These are phyloP conservation scores for Jatropha podagrica DNA, from an alignment of 441 rosid species.

Conservation along the genomic window DNA sequence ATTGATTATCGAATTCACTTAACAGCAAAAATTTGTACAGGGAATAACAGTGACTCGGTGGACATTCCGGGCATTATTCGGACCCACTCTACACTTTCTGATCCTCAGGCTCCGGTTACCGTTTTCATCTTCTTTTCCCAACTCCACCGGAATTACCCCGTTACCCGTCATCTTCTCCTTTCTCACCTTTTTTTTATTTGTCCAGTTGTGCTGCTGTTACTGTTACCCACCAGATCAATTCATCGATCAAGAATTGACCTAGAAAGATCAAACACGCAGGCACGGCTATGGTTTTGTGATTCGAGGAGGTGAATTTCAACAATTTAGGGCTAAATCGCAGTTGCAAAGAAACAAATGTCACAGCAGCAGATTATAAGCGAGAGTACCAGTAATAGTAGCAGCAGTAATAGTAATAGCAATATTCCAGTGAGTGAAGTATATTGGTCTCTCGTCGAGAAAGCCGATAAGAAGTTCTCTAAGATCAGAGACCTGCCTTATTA, in stretches of 20 bases:
- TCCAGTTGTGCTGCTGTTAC: neutral
- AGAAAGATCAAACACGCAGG: neutral
- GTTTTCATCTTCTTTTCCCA: neutral
- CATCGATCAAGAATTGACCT: neutral
- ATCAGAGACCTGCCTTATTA: slow-evolving; percentile 96
- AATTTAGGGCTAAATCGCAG: neutral
- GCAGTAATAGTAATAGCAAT: slow-evolving; percentile 30
- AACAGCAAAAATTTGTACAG: no score
- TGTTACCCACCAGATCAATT: neutral
- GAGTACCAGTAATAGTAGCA: slow-evolving; percentile 26
- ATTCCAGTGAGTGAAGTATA: slow-evolving; percentile 86
- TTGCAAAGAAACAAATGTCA: slow-evolving; percentile 35
- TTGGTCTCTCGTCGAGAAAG: slow-evolving; percentile 94
- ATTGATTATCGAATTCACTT: no score
- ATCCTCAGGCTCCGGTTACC: neutral
- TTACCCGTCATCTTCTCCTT: slow-evolving; percentile 3
- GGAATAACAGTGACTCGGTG: neutral
- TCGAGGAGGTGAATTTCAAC: neutral
- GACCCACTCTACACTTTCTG: neutral
- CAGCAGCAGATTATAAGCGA: slow-evolving; percentile 31
- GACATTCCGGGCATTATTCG: neutral
- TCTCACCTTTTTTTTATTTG: neutral
- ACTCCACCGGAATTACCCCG: slow-evolving; percentile 4
- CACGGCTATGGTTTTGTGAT: slow-evolving; percentile 5
- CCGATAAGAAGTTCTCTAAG: slow-evolving; percentile 94